Evolutionary conservation across 108 stramenopile genomes (phyloP), one percentile per base, ranked within the genome.

Genomic region (Skeletonema costatum): DNA sequence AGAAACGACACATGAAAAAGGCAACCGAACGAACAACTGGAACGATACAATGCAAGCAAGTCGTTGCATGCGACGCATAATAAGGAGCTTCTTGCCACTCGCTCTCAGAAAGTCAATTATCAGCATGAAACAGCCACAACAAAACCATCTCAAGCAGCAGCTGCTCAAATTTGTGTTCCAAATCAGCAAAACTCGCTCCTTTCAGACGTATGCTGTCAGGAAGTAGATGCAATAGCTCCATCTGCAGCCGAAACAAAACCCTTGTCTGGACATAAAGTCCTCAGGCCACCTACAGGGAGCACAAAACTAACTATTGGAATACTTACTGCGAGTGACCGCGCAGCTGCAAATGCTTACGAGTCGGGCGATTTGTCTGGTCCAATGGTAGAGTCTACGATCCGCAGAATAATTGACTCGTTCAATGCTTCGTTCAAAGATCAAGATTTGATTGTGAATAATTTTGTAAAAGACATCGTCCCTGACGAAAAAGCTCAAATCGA

Each of bases 131-230:
- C 36, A 68, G 3, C 25, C 38, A 66, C 9, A 41, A 29, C 30
- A 66, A 29, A 60, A 59, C 38, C 63, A 38, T 50, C 71, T 48
- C 59, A 73, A 42, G 13, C 39, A n/a, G 8, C 21, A 56, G 25
- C 21, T 10, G 25, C 21, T 10, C 53, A 3, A 56, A 35, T 53
- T 38, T 64, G 14, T 33, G 21, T 14, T 50, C 31, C 25, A 42
- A 59, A 11, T 14, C 68, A 38, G 32, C 42, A 36, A 50, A 35
- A 77, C 2, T 86, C 89, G n/a, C 80, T 93, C 2, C 77, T 90
- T 64, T 92, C 94, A 17, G 91, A 97, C 84, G 97, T 96, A 12
- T 97, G 97, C 66, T 97, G 97, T 70, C 80, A 95, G 65, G 92
- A 94, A 71, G 69, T 89, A 9, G 89, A 90, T 9, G 64, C 59